Conservation (phyloP, 768 basidiomycete genomes). For the Strobilomyces dryophilus region DNA sequence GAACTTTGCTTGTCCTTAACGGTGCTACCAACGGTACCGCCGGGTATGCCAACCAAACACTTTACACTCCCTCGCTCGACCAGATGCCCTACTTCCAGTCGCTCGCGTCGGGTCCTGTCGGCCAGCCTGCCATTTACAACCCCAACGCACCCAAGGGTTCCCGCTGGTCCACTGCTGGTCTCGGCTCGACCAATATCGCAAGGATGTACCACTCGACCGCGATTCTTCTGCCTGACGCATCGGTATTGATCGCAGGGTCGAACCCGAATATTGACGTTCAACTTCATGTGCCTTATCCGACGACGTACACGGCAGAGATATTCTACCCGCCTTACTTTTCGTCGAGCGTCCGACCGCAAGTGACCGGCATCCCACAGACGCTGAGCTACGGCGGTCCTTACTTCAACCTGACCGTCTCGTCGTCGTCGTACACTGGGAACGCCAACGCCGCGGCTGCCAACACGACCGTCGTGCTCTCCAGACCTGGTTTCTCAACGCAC, state of each 20-base stretch:
- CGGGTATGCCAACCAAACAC: constrained; percentile 66
- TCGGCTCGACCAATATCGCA: constrained; percentile 60
- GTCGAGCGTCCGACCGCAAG: constrained; percentile 61
- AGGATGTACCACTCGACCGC: constrained; percentile 91
- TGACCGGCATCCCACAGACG: constrained; percentile 61
- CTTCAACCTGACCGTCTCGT: constrained; percentile 72
- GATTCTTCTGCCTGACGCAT: constrained; percentile 80
- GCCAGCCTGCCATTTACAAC: constrained; percentile 80
- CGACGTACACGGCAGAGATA: constrained; percentile 76
- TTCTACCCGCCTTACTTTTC: constrained; percentile 93
- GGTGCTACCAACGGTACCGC: constrained; percentile 86
- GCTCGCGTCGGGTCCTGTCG: constrained; percentile 75
- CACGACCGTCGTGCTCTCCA: constrained; percentile 71
- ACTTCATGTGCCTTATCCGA: constrained; percentile 55
- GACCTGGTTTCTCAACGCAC: constrained; percentile 75
- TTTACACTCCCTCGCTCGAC: constrained; percentile 35
- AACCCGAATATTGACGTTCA: constrained; percentile 91
- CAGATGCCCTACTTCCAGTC: constrained; percentile 70
- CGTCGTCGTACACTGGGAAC: constrained; percentile 58
- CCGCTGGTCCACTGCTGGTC: constrained; percentile 68
- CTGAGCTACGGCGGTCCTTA: constrained; percentile 79
- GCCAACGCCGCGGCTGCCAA: constrained; percentile 70
- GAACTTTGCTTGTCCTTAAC: constrained; percentile 75
- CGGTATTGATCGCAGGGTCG: constrained; percentile 84
- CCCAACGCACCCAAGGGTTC: constrained; percentile 65